Evolutionary conservation across 345 rosid species (phyloP).

Genomic region (Moricandia moricandioides): DNA sequence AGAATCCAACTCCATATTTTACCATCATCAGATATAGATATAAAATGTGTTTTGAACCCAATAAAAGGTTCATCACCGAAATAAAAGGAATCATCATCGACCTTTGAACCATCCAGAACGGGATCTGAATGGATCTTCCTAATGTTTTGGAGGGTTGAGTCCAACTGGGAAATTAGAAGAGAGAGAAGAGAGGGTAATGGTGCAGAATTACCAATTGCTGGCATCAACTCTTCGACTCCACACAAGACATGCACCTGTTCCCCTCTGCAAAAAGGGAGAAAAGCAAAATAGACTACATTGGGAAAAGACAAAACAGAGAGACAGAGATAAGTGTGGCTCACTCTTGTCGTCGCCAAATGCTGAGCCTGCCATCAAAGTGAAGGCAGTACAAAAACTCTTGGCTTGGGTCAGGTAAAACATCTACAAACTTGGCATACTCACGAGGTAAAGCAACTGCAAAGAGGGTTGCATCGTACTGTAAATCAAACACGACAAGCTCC

Average conservation of each 20-base stretch:
- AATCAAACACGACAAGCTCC: background rate
- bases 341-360: background rate
- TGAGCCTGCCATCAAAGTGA: background rate
- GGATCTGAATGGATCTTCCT: background rate
- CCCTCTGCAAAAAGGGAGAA: background rate
- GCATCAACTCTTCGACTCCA: background rate
- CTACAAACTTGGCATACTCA: background rate
- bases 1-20: background rate
- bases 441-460: background rate
- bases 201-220: background rate
- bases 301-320: background rate
- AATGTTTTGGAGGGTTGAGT: background rate
- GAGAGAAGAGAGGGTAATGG: background rate
- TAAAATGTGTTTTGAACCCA: background rate
- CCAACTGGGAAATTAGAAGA: background rate
- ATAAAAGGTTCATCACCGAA: background rate
- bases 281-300: background rate
- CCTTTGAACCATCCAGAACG: background rate
- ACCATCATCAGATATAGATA: background rate
- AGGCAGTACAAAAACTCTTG: background rate
- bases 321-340: background rate
- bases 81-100: background rate
- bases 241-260: background rate
- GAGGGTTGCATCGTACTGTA: background rate
- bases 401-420: background rate